Conservation (phyloP, 306 rosid species). For the Medicago lupulina region DNA sequence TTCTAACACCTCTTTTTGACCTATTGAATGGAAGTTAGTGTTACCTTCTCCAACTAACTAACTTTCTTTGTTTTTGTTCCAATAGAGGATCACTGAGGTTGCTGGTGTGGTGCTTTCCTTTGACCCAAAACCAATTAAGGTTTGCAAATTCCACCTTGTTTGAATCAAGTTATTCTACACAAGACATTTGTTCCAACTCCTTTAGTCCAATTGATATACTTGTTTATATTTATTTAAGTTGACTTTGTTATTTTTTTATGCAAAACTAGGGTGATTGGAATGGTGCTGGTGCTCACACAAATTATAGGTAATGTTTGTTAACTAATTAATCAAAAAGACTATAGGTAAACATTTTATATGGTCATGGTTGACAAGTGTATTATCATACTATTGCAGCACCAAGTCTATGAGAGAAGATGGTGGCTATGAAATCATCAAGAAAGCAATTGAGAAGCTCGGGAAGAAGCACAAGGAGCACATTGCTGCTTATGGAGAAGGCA, state of each 20-base stretch:
- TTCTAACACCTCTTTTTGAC: slow-evolving; percentile 17
- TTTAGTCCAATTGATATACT: not conserved
- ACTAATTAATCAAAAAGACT: not conserved
- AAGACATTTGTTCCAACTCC: not conserved
- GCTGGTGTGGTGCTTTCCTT: slow-evolving; percentile 82
- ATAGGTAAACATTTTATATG: not conserved
- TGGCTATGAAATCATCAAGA: slow-evolving; percentile 80
- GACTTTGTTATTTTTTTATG: not conserved
- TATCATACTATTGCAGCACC: slow-evolving; percentile 58
- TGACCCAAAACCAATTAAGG: slow-evolving; percentile 97
- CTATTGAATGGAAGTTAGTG: not conserved
- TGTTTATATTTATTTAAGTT: not conserved
- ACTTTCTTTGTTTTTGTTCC: slow-evolving; percentile 35
- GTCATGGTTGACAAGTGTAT: not conserved
- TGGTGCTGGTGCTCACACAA: slow-evolving; percentile 98
- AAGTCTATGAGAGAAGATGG: slow-evolving; percentile 82
- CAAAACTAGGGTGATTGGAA: slow-evolving; percentile 86
- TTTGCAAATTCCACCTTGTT: slow-evolving; percentile 22
- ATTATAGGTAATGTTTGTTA: slow-evolving; percentile 65
- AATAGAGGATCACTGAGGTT: slow-evolving; percentile 88
- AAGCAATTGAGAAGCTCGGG: slow-evolving; percentile 77
- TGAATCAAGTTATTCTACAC: not conserved
- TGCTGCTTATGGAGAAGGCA: slow-evolving; percentile 97
- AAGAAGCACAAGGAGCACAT: slow-evolving; percentile 82
- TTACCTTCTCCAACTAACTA: not conserved